Evolutionary conservation across 805 yeast genomes (phyloP), one percentile per base, ranked within the genome.

Genomic region (Hanseniaspora guilliermondii): DNA sequence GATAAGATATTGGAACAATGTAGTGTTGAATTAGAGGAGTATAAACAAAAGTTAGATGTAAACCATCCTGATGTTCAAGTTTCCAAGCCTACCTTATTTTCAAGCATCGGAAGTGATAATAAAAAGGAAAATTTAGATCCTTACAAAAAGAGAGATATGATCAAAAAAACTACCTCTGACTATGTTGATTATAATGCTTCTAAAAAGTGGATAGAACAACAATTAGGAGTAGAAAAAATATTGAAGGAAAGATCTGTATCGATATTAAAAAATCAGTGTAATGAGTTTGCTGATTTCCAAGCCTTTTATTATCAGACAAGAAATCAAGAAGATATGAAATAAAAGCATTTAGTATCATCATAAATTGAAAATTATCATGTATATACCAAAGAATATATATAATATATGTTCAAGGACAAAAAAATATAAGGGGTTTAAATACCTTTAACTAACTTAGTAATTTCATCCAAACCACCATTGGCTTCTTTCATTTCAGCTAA

Each of bases 361-460:
- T 24, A n/a, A 35, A 21, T 9, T 33, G 4, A 46, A 46, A 6
- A 7, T 32, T 2, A 12, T 25, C 50, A 4, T 47, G 50, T 47
- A 47, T 35, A 47, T 47, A 47, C 30, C 37, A n/a, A 22, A 2
- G 9, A 21, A 24, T 47, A 48, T 21, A 14, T 32, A 22, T 17
- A n/a, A n/a, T n/a, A n/a, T n/a, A n/a, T n/a, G n/a, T n/a, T n/a
- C n/a, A n/a, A n/a, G 6, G 21, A 32, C 7, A 47, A 19, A 33
- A 19, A 21, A 8, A 25, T 3, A 24, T 16, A 19, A 35, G 16
- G 19, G 44, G 9, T 42, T 65, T 70, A 80, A 62, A 81, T 68
- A 49, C 77, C 79, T 61, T 69, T 77, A 52, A 84, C 68, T 63
- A 84, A 70, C 66, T 84, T 79, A 35, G 86, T 74, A 48, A 84